A percentile compares a stretch with the other conserved stretches of the same genome.
Evolutionary conservation across 495 filamentous ascomycete genomes (phyloP).

Genomic region (Eremomyces bilateralis): DNA sequence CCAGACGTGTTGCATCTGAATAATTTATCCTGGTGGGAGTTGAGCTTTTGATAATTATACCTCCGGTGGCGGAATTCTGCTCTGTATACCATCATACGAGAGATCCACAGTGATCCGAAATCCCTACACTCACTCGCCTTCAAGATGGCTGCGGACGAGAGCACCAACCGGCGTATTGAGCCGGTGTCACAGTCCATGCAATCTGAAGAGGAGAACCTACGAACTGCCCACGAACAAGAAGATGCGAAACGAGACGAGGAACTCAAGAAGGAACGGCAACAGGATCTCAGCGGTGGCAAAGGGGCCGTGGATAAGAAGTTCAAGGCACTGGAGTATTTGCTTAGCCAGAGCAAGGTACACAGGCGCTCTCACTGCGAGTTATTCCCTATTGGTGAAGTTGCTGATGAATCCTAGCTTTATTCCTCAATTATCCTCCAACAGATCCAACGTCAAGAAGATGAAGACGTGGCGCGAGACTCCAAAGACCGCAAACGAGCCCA

Average conservation of each 20-base stretch:
- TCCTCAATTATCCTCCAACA: constrained; percentile 35
- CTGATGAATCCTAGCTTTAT: constrained; percentile 15
- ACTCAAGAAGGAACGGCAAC: constrained; percentile 24
- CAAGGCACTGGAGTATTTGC: constrained; percentile 25
- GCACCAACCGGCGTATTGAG: constrained; percentile 1
- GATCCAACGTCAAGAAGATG: constrained; percentile 39
- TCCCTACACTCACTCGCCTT: background rate
- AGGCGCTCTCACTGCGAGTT: background rate
- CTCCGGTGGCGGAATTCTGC: too few relatives aligned
- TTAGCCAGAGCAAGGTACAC: constrained; percentile 23
- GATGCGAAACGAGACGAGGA: constrained; percentile 26
- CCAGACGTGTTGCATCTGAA: too few relatives aligned
- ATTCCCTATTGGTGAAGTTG: background rate
- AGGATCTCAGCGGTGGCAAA: constrained; percentile 21
- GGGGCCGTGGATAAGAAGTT: constrained; percentile 30
- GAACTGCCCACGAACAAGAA: constrained; percentile 23
- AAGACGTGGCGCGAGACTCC: constrained; percentile 26
- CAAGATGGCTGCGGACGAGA: background rate
- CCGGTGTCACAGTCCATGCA: constrained; percentile 19
- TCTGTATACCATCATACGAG: too few relatives aligned
- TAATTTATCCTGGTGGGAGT: too few relatives aligned
- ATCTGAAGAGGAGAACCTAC: constrained; percentile 31
- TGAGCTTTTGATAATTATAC: too few relatives aligned
- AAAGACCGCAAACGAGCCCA: constrained; percentile 22
- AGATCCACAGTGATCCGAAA: too few relatives aligned